Evolutionary conservation across 495 filamentous ascomycete species (phyloP), one percentile per base, ranked within the genome.

Genomic region (Trichoderma orchidacearum): DNA sequence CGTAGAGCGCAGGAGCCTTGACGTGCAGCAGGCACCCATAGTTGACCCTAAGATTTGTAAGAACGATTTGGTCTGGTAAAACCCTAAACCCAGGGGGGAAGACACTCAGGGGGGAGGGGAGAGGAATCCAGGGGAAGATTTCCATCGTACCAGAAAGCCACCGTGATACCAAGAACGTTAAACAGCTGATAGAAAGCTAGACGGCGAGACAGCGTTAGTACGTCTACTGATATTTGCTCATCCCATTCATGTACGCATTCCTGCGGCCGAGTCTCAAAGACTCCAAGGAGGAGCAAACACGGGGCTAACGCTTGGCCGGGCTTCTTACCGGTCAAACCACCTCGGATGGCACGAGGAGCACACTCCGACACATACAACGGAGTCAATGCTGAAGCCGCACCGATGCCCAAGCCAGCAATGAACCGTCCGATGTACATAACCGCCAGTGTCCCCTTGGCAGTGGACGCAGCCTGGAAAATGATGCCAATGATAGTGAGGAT

Each of bases 341-440:
- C 85, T 48, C 85, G 84, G 60, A 87, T 86, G 32, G 82, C 83
- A 45, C 85, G 74, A 3, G 85, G 85, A 11, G 85, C 83, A 55
- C 85, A 87, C 61, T 89, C 85, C 29, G 73, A 72, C 21, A 78
- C 70, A 38, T 76, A 76, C 29, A 82, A 70, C 12, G 82, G 82
- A 36, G 78, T 80, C 55, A 85, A 69, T 80, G 85, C 83, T 21
- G 79, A 80, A 27, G 81, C 81, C 41, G 75, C 79, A 23, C 84
- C 84, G 59, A 86, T 77, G 28, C 84, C 84, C 18, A 87, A 63
- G 18, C 86, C 86, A 51, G 77, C 80, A 28, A 89, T 69, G 17
- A 89, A 77, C 55, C 84, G 77, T 59, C 80, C 85, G 58, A 83
- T 74, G 61, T 86, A 87, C 72, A 88, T 81, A 50, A 68, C 72